Percentiles rank a stretch among this genome's conserved stretches.
Conservation (phyloP, 2,329 filamentous ascomycete species). For the Ampelomyces quisqualis region DNA sequence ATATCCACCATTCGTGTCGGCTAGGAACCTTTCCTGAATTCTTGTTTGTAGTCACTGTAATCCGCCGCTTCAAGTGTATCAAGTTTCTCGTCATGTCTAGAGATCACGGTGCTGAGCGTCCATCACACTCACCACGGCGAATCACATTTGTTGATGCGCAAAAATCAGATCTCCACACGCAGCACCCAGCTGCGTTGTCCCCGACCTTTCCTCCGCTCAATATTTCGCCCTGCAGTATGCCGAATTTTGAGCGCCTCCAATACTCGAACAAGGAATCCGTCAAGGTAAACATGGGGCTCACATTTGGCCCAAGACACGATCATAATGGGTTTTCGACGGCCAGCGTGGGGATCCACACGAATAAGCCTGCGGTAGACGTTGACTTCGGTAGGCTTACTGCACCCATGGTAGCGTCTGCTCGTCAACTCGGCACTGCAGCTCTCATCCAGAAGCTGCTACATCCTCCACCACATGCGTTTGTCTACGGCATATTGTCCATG, state of each 20-base stretch:
- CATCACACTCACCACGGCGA: background rate
- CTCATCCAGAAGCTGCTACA: slow-evolving; percentile 10
- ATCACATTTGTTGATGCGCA: background rate
- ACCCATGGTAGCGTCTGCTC: background rate
- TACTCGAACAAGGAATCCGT: slow-evolving; percentile 17
- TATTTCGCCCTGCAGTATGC: background rate
- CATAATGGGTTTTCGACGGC: background rate
- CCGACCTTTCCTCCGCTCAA: background rate
- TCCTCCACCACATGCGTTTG: slow-evolving; percentile 22
- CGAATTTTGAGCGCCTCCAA: slow-evolving; percentile 8
- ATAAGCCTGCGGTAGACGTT: background rate
- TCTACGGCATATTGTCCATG: slow-evolving; percentile 16
- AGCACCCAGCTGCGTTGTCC: background rate
- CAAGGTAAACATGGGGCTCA: slow-evolving; percentile 15
- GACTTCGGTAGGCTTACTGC: slow-evolving; percentile 3
- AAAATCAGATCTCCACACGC: background rate
- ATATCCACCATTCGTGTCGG: background rate
- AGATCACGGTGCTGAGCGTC: background rate
- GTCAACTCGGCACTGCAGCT: background rate
- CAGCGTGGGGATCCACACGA: background rate
- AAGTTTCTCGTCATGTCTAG: background rate
- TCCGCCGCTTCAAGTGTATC: background rate
- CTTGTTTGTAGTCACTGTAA: no score
- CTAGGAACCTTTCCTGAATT: no score
- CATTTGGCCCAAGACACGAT: background rate